Percentiles rank a stretch among this genome's conserved stretches.
phyloP scores from a whole-genome alignment of 768 basidiomycete genomes.

The Lactarius tabidus region DNA sequence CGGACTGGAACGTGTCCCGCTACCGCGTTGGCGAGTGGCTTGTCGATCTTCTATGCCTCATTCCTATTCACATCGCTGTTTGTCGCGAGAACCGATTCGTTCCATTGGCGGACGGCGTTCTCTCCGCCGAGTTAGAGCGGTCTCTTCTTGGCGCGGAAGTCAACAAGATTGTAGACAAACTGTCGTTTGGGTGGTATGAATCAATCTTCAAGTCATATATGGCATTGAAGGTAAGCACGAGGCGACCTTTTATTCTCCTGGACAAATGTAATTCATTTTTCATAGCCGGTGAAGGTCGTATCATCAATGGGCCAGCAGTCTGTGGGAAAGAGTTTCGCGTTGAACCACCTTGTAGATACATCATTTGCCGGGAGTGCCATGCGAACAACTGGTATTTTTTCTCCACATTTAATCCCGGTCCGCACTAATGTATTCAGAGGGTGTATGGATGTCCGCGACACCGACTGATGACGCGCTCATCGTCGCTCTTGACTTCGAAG shows the following conservation, averaged over 20 bases:
- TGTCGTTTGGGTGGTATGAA: conserved; percentile 63
- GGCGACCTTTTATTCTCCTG: background rate
- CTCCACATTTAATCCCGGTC: background rate
- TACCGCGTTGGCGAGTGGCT: conserved; percentile 53
- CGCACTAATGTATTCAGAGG: conserved; percentile 34
- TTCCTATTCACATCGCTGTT: conserved; percentile 38
- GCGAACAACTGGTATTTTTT: conserved; percentile 44
- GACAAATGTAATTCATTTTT: background rate
- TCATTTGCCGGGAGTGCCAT: conserved; percentile 37
- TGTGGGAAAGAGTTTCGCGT: background rate
- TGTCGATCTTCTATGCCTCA: conserved; percentile 47
- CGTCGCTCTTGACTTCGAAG: background rate
- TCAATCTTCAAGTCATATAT: conserved; percentile 58
- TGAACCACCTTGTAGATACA: background rate
- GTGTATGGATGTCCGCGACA: conserved; percentile 54
- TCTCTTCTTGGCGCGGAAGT: conserved; percentile 56
- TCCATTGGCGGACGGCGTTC: conserved; percentile 55
- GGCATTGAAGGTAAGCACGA: conserved; percentile 45
- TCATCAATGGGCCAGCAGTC: background rate
- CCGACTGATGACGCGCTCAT: background rate
- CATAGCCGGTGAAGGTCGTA: conserved; percentile 47
- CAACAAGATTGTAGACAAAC: conserved; percentile 47
- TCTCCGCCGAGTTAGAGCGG: conserved; percentile 45
- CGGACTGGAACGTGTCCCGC: conserved; percentile 10
- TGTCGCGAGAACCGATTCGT: conserved; percentile 56